Evolutionary conservation across 345 rosid genomes (phyloP).

Genomic region (Euclidium syriacum): DNA sequence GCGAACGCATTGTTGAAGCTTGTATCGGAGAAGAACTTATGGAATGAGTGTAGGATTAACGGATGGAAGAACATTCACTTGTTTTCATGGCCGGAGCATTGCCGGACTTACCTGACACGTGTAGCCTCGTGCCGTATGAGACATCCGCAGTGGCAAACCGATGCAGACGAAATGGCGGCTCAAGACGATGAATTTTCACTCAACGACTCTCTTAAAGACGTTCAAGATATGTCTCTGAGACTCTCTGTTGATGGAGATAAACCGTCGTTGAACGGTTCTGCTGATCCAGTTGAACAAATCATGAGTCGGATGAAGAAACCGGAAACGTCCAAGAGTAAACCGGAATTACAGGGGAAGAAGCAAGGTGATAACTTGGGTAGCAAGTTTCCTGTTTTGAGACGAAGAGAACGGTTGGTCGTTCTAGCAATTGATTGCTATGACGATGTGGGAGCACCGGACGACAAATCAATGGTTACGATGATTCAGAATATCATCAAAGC

Average conservation of each 20-base stretch:
- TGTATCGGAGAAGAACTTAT: constrained; percentile 87
- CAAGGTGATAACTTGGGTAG: constrained; percentile 38
- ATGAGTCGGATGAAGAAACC: constrained; percentile 66
- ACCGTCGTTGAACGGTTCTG: constrained; percentile 44
- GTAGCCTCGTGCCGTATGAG: constrained; percentile 92
- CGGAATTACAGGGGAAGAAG: constrained; percentile 44
- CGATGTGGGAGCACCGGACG: constrained; percentile 54
- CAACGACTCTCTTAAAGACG: constrained; percentile 85
- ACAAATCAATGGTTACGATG: constrained; percentile 42
- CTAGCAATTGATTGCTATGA: constrained; percentile 78
- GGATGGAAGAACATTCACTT: constrained; percentile 97
- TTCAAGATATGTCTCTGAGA: constrained; percentile 91
- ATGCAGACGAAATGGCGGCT: constrained; percentile 66
- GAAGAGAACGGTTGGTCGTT: constrained; percentile 68
- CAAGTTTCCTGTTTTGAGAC: constrained; percentile 76
- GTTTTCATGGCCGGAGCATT: constrained; percentile 98
- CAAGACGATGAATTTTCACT: constrained; percentile 58
- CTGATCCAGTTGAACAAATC: constrained; percentile 67
- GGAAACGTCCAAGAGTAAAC: constrained; percentile 36
- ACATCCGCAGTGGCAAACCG: constrained; percentile 93
- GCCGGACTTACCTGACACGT: constrained; percentile 90
- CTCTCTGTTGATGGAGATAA: constrained; percentile 91
- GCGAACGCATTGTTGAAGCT: constrained; percentile 83
- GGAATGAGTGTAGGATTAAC: constrained; percentile 81
- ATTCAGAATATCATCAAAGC: constrained; percentile 67